Evolutionary conservation across 2,329 filamentous ascomycete species (phyloP).

Genomic region (Trichoderma sp.): DNA sequence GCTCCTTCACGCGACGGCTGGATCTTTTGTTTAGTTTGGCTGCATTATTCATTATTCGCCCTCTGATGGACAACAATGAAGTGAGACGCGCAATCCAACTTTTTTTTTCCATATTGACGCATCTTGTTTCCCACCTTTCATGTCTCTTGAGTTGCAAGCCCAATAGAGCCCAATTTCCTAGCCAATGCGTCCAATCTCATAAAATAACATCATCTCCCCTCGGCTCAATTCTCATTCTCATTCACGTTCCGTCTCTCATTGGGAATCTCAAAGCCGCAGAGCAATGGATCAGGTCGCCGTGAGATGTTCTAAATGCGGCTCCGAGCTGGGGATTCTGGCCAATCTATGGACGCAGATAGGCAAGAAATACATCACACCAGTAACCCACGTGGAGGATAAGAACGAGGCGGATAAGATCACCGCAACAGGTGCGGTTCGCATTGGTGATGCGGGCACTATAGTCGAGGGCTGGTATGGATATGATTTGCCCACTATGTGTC

Average conservation of each 20-base stretch:
- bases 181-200: not conserved
- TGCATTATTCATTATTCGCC: not conserved
- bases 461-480: conserved; percentile 27
- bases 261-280: not conserved
- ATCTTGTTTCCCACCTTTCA: too few relatives aligned
- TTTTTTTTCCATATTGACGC: not conserved
- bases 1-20: not conserved
- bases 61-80: not conserved
- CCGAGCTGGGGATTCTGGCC: conserved; percentile 31
- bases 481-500: not conserved
- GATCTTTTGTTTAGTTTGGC: not conserved
- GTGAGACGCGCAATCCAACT: not conserved
- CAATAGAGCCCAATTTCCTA: not conserved
- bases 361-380: conserved; percentile 41
- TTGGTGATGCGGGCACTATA: conserved; percentile 36
- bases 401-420: not conserved
- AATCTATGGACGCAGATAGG: conserved; percentile 44
- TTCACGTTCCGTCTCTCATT: not conserved
- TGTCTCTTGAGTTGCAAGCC: not conserved
- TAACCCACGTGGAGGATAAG: conserved; percentile 27
- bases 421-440: conserved; percentile 27
- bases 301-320: conserved; percentile 37
- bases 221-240: not conserved
- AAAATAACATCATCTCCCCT: not conserved
- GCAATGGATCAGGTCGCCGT: conserved; percentile 38